Conservation (phyloP, 257 asterid species). For the Forsythia suspensa region DNA sequence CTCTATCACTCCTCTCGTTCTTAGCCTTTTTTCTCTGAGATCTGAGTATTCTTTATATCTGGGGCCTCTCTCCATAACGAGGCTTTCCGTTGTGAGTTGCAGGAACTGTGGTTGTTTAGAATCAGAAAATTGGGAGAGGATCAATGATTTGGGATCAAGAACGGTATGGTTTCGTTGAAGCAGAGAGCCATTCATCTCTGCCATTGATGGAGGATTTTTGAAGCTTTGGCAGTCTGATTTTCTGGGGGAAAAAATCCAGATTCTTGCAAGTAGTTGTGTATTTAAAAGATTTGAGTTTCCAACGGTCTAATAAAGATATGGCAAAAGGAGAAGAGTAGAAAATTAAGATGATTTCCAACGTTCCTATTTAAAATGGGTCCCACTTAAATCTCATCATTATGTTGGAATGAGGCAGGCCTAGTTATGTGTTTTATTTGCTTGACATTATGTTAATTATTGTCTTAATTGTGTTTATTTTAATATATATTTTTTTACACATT, state of each 20-base stretch:
- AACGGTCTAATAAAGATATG: slow-evolving; percentile 71
- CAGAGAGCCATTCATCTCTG: slow-evolving; percentile 46
- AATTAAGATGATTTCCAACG: slow-evolving; percentile 42
- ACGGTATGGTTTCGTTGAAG: slow-evolving; percentile 39
- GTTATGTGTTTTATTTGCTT: too few relatives aligned
- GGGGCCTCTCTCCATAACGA: slow-evolving; percentile 71
- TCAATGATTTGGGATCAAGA: slow-evolving; percentile 57
- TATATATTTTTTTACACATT: too few relatives aligned
- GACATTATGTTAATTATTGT: too few relatives aligned
- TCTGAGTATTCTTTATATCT: slow-evolving; percentile 75
- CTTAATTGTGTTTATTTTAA: too few relatives aligned
- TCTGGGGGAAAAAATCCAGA: not conserved
- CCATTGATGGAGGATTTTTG: slow-evolving; percentile 39
- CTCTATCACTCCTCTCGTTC: slow-evolving; percentile 30
- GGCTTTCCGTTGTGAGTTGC: slow-evolving; percentile 50
- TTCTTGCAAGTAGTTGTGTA: slow-evolving; percentile 2
- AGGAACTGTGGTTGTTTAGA: slow-evolving; percentile 50
- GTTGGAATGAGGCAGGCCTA: too few relatives aligned
- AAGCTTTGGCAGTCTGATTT: not conserved
- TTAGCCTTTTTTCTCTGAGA: slow-evolving; percentile 63
- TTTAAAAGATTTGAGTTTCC: slow-evolving; percentile 34
- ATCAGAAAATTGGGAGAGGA: slow-evolving; percentile 64
- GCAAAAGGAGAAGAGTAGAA: not conserved
- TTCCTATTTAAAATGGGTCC: slow-evolving; percentile 57
- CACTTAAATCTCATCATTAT: not conserved